Conservation (phyloP, 441 rosid species). For the Macaranga tanarius region DNA sequence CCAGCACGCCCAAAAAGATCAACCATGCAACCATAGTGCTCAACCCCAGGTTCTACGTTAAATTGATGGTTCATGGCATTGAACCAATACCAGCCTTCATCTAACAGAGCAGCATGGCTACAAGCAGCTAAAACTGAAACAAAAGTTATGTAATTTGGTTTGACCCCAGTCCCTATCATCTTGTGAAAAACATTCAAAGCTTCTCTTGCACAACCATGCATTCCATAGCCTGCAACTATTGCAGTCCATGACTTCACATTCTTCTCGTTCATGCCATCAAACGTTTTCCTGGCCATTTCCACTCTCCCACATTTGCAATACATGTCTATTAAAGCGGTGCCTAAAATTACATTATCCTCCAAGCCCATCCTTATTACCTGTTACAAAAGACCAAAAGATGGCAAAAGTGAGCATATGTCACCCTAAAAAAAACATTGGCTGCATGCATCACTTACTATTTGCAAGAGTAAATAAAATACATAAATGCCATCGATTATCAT, state of each 20-base stretch:
- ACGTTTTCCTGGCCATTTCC: conserved; percentile 56
- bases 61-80: conserved; percentile 53
- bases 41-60: conserved; percentile 68
- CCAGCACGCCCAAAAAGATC: conserved; percentile 91
- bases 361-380: conserved; percentile 75
- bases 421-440: background rate
- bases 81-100: conserved; percentile 81
- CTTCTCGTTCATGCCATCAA: conserved; percentile 57
- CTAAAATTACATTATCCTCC: conserved; percentile 56
- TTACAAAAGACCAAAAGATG: conserved; percentile 18
- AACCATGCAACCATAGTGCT: conserved; percentile 87
- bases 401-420: conserved; percentile 12
- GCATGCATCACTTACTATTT: background rate
- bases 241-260: conserved; percentile 85
- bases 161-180: conserved; percentile 55
- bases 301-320: conserved; percentile 83
- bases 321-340: conserved; percentile 77
- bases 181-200: conserved; percentile 63
- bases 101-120: conserved; percentile 75
- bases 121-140: conserved; percentile 76
- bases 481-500: background rate
- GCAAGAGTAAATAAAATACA: background rate
- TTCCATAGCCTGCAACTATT: conserved; percentile 76
- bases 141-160: conserved; percentile 76
- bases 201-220: conserved; percentile 71